Base-by-base conservation (phyloP, 2,329 filamentous ascomycete species). In the Spiromastix sp. region DNA sequence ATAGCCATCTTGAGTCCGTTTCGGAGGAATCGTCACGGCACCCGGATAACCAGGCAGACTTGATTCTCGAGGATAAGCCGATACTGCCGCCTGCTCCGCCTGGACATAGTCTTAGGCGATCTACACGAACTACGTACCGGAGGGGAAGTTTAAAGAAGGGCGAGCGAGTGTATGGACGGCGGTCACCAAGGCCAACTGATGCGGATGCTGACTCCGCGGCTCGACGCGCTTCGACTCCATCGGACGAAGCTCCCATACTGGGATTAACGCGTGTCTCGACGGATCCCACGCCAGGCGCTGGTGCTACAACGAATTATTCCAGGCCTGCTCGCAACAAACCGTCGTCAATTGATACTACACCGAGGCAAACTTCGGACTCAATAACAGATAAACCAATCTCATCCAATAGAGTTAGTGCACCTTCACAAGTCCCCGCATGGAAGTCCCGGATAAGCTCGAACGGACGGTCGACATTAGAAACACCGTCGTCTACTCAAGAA, bases 61-160 rank as follows among this genome's bases (percentile, higher is more conserved):
- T 41, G 26, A 31, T 27, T 9, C 38, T 60, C 15, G 83, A 85
- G 26, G 89, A 96, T 53, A 79, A 82, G 64, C 86, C 87, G 5
- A 94, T 96, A 43, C 64, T 96, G 27, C 83, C 86, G 1, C 74
- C 81, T 38, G 77, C 72, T 37, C 63, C 81, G 13, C 77, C 78
- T 1, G 85, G 85, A 3, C 77, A 81, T 57, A 84, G 85, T 20
- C 64, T 98, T 32, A 81, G 91, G 48, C 76, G 91, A 42, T 95
- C 91, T 9, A 98, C 86, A 13, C 75, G 85, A 36, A 98, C 91
- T 4, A 89, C 84, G 17, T 96, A 96, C 57, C 71, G 87, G 49
- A 85, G 84, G 39, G 87, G 87, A 21, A 95, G 87, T 62, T 59
- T 94, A 42, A 79, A 82, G 33, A 84, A 79, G 45, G 81, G 83